These are phyloP conservation scores for Acidiella bohemica DNA, from an alignment of 495 filamentous ascomycete species.

Conservation along the genomic window DNA sequence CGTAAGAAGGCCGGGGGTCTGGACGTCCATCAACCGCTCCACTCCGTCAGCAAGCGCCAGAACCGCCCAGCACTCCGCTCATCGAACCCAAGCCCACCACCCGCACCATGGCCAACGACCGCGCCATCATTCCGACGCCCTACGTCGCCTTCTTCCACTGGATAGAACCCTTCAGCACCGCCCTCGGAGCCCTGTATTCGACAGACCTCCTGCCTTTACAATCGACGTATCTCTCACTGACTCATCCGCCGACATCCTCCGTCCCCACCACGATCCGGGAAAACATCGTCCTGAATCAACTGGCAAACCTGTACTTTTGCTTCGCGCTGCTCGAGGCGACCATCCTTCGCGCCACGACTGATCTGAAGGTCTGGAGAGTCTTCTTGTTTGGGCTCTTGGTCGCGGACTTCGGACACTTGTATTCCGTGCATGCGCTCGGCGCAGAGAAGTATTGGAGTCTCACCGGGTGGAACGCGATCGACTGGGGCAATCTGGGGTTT, in stretches of 20 bases:
- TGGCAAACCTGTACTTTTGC: constrained; percentile 51
- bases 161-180: constrained; percentile 52
- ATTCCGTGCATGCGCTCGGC: constrained; percentile 40
- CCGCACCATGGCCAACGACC: not conserved
- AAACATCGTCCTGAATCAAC: constrained; percentile 43
- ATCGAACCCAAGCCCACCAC: no score
- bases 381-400: constrained; percentile 48
- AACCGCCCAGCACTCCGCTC: no score
- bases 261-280: constrained; percentile 30
- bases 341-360: constrained; percentile 47
- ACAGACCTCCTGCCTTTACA: constrained; percentile 34
- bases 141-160: constrained; percentile 53
- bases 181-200: constrained; percentile 51
- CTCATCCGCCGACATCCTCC: constrained; percentile 27
- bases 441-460: constrained; percentile 42
- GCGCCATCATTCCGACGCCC: constrained; percentile 12
- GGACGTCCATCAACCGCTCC: no score
- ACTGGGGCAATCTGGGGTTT: constrained; percentile 29
- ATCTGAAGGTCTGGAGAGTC: constrained; percentile 49
- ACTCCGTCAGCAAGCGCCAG: no score
- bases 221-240: constrained; percentile 45
- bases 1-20: no score
- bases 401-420: constrained; percentile 56
- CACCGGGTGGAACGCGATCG: constrained; percentile 47
- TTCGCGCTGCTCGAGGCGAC: constrained; percentile 59